A percentile compares a stretch with the other conserved stretches of the same genome.
These are phyloP conservation scores for Termitomyces sp. DNA, from an alignment of 1,284 basidiomycete genomes.

Conservation along the genomic window DNA sequence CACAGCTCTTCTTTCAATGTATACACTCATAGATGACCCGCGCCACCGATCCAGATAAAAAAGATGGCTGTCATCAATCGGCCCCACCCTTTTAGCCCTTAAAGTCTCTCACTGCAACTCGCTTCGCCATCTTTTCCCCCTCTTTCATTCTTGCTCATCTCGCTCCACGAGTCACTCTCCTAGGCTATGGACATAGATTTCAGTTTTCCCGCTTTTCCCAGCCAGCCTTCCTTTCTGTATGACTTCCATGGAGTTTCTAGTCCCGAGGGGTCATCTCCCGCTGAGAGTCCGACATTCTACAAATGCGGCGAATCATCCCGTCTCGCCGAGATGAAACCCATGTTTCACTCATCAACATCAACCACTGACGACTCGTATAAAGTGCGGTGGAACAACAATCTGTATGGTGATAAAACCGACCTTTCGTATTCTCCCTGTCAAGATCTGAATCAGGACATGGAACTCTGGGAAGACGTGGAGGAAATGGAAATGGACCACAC, in stretches of 20 bases:
- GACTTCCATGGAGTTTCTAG: conserved; percentile 3
- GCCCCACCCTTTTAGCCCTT: conserved; percentile 6
- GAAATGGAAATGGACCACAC: conserved; percentile 10
- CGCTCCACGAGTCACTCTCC: not conserved
- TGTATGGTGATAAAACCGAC: not conserved
- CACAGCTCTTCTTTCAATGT: conserved; percentile 16
- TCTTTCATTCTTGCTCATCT: not conserved
- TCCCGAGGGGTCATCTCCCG: conserved; percentile 11
- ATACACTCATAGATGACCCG: conserved; percentile 19
- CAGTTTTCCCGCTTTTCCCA: not conserved
- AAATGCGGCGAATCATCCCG: conserved; percentile 17
- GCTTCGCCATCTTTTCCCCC: not conserved
- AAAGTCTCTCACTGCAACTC: conserved; percentile 2
- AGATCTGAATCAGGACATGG: not conserved
- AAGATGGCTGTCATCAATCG: conserved; percentile 13
- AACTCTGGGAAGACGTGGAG: not conserved
- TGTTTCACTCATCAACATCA: conserved; percentile 13
- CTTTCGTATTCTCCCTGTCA: not conserved
- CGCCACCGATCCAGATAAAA: conserved; percentile 20
- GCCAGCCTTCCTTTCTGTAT: conserved; percentile 6
- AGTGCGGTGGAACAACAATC: conserved; percentile 3
- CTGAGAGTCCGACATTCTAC: conserved; percentile 16
- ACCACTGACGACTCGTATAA: conserved; percentile 10
- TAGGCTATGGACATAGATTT: not conserved
- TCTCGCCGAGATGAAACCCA: conserved; percentile 13